Percentiles rank a stretch among this genome's conserved stretches.
Conservation (phyloP, 140 eudicot species). For the Bidens hawaiensis region DNA sequence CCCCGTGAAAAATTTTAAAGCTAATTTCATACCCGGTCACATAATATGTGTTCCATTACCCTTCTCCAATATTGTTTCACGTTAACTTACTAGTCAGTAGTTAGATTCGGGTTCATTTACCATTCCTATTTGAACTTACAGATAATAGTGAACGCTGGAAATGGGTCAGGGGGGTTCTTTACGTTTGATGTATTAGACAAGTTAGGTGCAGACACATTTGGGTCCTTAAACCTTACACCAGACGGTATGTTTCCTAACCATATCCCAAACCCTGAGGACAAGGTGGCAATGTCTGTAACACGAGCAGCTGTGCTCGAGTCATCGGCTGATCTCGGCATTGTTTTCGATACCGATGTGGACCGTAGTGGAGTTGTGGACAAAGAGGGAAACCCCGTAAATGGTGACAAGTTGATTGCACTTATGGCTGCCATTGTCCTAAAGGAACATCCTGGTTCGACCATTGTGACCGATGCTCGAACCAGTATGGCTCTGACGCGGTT, state of each 20-base stretch:
- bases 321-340: slow-evolving; percentile 88
- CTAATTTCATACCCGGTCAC: too few species aligned
- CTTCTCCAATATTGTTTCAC: too few species aligned
- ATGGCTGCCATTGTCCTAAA: slow-evolving; percentile 84
- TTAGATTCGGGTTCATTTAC: too few species aligned
- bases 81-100: too few species aligned
- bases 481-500: slow-evolving; percentile 73
- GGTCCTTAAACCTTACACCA: slow-evolving; percentile 74
- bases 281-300: slow-evolving; percentile 86
- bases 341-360: slow-evolving; percentile 94
- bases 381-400: slow-evolving; percentile 85
- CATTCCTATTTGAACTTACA: slow-evolving; percentile 33
- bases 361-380: slow-evolving; percentile 92
- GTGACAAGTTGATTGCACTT: slow-evolving; percentile 81
- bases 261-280: slow-evolving; percentile 96
- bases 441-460: slow-evolving; percentile 86
- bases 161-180: slow-evolving; percentile 97
- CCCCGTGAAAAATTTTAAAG: too few species aligned
- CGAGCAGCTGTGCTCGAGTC: slow-evolving; percentile 66
- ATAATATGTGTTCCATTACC: too few species aligned
- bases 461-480: slow-evolving; percentile 94
- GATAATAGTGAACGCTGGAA: slow-evolving; percentile 95
- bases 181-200: slow-evolving; percentile 90
- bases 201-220: slow-evolving; percentile 93
- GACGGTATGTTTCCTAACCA: slow-evolving; percentile 99